A percentile compares a stretch with the other conserved stretches of the same genome.
Conservation (phyloP, 2,329 filamentous ascomycete species). For the Metarhizium rileyi region DNA sequence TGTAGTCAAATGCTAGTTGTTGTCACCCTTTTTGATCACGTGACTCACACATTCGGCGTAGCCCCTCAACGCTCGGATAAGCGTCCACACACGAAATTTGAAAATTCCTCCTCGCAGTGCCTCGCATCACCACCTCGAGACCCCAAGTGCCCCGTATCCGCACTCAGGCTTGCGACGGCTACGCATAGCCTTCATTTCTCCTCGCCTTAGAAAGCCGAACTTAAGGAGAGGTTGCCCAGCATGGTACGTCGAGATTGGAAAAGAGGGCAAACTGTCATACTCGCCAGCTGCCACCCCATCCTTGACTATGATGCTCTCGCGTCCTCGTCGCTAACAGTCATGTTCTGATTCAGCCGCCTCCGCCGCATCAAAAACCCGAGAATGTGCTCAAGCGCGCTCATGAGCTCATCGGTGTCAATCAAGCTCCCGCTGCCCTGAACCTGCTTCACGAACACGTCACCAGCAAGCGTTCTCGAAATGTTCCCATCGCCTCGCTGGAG, state of each 20-base stretch:
- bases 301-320: conserved; percentile 13
- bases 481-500: conserved; percentile 89
- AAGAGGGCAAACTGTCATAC: conserved; percentile 11
- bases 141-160: conserved; percentile 26
- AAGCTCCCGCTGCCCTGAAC: conserved; percentile 82
- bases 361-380: conserved; percentile 94
- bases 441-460: conserved; percentile 99
- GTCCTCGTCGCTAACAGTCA: conserved; percentile 1
- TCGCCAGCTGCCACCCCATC: conserved; percentile 15
- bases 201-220: conserved; percentile 25
- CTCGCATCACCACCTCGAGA: conserved; percentile 29
- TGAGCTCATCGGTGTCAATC: conserved; percentile 96
- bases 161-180: conserved; percentile 29
- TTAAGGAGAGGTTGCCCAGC: conserved; percentile 42
- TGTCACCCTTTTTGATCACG: conserved; percentile 16
- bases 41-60: conserved; percentile 20
- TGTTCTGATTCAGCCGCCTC: conserved; percentile 62
- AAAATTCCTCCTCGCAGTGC: conserved; percentile 29
- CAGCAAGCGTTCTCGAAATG: conserved; percentile 95
- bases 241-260: conserved; percentile 29
- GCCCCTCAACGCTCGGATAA: conserved; percentile 32
- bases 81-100: conserved; percentile 37
- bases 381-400: conserved; percentile 98
- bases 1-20: neutral
- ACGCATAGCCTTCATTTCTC: conserved; percentile 26